Evolutionary conservation across 1,139 yeast genomes (phyloP).

Genomic region (Nadsonia starkeyi-henricii): DNA sequence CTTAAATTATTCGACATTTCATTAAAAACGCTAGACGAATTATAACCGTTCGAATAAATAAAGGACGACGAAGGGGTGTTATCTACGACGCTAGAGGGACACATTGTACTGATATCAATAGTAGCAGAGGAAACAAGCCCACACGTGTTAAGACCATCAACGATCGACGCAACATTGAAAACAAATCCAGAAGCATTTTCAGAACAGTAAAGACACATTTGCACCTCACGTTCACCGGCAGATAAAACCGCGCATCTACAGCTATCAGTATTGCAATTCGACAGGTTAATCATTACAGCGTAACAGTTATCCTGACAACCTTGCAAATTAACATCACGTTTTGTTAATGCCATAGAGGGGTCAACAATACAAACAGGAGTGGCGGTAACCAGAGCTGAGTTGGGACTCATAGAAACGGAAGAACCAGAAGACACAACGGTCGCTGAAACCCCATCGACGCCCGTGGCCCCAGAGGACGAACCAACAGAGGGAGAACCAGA

Average conservation of each 20-base stretch:
- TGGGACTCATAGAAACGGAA: background rate
- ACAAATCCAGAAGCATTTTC: background rate
- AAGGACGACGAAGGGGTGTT: background rate
- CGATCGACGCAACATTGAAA: background rate
- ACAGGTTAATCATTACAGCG: background rate
- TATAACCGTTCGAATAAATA: background rate
- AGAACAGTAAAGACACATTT: background rate
- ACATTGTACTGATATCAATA: background rate
- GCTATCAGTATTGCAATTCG: background rate
- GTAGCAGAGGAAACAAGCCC: background rate
- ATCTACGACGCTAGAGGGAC: background rate
- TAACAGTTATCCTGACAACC: background rate
- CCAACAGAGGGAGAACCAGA: background rate
- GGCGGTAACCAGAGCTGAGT: background rate
- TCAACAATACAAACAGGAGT: background rate
- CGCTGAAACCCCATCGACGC: background rate
- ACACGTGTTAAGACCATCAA: background rate
- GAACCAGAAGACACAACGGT: background rate
- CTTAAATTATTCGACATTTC: too few species aligned
- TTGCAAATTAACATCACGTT: background rate
- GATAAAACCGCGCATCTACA: background rate
- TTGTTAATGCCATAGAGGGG: background rate
- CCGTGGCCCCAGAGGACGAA: background rate
- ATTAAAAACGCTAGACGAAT: slow-evolving; percentile 1
- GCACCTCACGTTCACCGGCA: background rate